Evolutionary conservation across 176 grass and related monocot species (phyloP).

Genomic region (Guadua angustifolia): DNA sequence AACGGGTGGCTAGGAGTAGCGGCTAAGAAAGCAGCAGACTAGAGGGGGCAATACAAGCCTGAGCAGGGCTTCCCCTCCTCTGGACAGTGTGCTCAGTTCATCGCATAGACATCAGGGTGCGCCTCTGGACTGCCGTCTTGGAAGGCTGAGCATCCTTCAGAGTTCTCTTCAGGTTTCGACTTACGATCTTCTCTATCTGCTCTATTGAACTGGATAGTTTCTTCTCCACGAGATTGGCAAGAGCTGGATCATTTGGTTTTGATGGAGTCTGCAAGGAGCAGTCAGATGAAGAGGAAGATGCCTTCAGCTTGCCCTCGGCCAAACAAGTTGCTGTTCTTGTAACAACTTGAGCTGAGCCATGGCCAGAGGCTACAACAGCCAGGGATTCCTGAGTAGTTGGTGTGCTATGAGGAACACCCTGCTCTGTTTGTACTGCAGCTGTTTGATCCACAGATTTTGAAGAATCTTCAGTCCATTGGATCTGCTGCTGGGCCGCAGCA

Average conservation of each 20-base stretch:
- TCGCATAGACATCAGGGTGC: conserved; percentile 70
- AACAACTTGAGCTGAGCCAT: conserved; percentile 36
- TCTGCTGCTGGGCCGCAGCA: conserved; percentile 53
- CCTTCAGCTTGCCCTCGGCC: conserved; percentile 28
- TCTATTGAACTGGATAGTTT: conserved; percentile 66
- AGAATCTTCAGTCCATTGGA: conserved; percentile 35
- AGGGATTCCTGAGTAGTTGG: conserved; percentile 23
- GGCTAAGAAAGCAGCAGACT: conserved; percentile 36
- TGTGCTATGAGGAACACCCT: conserved; percentile 30
- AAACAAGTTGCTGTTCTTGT: conserved; percentile 31
- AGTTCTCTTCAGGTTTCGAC: conserved; percentile 51
- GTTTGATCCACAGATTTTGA: conserved; percentile 29
- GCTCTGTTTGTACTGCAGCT: conserved; percentile 39
- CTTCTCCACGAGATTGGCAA: conserved; percentile 46
- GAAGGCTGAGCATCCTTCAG: conserved; percentile 51
- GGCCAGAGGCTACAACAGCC: conserved; percentile 32
- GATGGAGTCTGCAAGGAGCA: conserved; percentile 43
- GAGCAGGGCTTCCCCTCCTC: background rate
- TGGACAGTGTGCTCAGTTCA: conserved; percentile 49
- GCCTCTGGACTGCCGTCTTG: conserved; percentile 51
- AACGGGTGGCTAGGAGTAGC: conserved; percentile 19
- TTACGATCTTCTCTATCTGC: conserved; percentile 67
- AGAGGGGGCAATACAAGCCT: background rate
- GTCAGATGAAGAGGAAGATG: conserved; percentile 41
- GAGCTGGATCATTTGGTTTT: conserved; percentile 31